Conservation (phyloP, 768 basidiomycete genomes). For the Obba rivulosa region DNA sequence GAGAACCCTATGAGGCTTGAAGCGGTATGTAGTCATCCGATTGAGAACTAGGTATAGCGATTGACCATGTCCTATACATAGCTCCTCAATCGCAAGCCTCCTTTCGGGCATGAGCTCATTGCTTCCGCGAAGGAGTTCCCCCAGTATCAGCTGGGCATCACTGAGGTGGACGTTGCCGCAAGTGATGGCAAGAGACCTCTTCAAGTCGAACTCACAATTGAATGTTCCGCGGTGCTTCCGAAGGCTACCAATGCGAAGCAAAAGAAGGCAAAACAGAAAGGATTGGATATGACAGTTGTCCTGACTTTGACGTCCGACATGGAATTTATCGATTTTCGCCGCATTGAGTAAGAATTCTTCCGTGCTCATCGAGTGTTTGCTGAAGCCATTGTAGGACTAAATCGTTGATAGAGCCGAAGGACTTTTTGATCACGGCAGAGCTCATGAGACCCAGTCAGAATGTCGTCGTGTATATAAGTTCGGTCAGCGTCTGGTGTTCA, state of each 20-base stretch:
- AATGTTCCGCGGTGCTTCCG: constrained; percentile 45
- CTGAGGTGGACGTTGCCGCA: constrained; percentile 36
- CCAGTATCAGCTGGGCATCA: constrained; percentile 49
- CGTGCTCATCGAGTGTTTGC: not conserved
- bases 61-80: constrained; percentile 21
- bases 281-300: constrained; percentile 61
- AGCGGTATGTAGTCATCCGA: constrained; percentile 32
- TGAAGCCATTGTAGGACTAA: constrained; percentile 49
- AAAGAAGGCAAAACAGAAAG: constrained; percentile 40
- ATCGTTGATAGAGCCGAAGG: constrained; percentile 51
- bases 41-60: too few species aligned
- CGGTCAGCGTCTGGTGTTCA: constrained; percentile 39
- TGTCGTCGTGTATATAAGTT: constrained; percentile 52
- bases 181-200: constrained; percentile 48
- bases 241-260: constrained; percentile 17
- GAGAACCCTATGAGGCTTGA: constrained; percentile 62
- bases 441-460: constrained; percentile 75
- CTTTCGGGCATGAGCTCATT: constrained; percentile 70
- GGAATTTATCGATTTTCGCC: constrained; percentile 72
- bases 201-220: constrained; percentile 48
- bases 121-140: constrained; percentile 60
- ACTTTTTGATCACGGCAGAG: constrained; percentile 52
- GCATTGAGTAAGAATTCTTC: constrained; percentile 53
- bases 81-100: constrained; percentile 70
- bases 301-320: constrained; percentile 72